phyloP scores from a whole-genome alignment of 2,329 filamentous ascomycete species.

The Penicillium occitanis region DNA sequence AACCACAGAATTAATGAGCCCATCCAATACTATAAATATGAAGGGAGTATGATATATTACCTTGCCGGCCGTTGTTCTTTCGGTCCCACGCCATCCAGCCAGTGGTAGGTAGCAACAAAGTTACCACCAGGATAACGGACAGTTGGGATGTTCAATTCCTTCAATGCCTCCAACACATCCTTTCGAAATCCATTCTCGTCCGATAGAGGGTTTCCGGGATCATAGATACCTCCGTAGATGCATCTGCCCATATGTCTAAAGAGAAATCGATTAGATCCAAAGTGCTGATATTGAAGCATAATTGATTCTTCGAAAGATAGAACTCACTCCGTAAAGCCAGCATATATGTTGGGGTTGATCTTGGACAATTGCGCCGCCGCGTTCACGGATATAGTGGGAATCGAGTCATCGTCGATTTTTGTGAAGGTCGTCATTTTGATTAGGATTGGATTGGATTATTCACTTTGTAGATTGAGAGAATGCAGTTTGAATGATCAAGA shows the following conservation, averaged over 20 bases:
- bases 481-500: neutral
- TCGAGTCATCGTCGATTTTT: slow-evolving; percentile 60
- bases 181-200: slow-evolving; percentile 74
- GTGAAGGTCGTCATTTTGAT: slow-evolving; percentile 70
- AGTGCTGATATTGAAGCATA: neutral
- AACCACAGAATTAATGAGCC: neutral
- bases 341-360: slow-evolving; percentile 79
- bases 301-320: neutral
- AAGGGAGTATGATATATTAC: slow-evolving; percentile 30
- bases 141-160: slow-evolving; percentile 72
- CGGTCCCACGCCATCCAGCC: slow-evolving; percentile 77
- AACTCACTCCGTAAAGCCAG: slow-evolving; percentile 76
- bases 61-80: slow-evolving; percentile 63
- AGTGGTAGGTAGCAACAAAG: slow-evolving; percentile 82
- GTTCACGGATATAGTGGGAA: slow-evolving; percentile 65
- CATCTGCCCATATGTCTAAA: slow-evolving; percentile 81
- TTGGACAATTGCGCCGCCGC: slow-evolving; percentile 65
- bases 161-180: slow-evolving; percentile 72
- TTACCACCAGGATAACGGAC: slow-evolving; percentile 82
- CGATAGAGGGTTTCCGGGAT: slow-evolving; percentile 70
- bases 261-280: neutral
- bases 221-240: slow-evolving; percentile 84
- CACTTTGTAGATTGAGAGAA: neutral
- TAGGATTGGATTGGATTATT: neutral
- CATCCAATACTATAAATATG: neutral